phyloP scores from a whole-genome alignment of 1,139 yeast genomes.

The Candida labiduridarum region DNA sequence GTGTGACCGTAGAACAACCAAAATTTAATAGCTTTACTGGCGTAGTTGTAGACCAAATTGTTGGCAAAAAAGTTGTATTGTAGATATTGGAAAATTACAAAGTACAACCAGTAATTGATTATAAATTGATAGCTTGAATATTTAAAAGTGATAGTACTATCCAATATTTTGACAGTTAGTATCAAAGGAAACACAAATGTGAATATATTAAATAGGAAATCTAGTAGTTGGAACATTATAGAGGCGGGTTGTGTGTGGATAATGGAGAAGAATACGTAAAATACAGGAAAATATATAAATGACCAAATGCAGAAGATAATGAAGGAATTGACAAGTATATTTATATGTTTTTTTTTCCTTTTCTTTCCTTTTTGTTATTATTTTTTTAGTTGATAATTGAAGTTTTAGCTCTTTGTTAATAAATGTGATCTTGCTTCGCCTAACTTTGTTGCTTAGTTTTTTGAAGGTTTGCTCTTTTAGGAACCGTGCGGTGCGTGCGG shows the following conservation, averaged over 20 bases:
- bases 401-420: no score
- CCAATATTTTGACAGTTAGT: slow-evolving; percentile 16
- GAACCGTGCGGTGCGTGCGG: no score
- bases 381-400: no score
- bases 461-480: no score
- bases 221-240: slow-evolving; percentile 5
- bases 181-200: slow-evolving; percentile 16
- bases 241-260: not conserved
- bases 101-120: slow-evolving; percentile 19
- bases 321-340: not conserved
- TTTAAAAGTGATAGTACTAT: slow-evolving; percentile 11
- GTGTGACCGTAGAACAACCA: slow-evolving; percentile 17
- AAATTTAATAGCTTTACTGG: slow-evolving; percentile 1
- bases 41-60: slow-evolving; percentile 1
- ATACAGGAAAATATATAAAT: not conserved
- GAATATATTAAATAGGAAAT: slow-evolving; percentile 9
- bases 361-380: no score
- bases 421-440: no score
- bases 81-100: slow-evolving; percentile 9
- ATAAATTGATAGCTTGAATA: slow-evolving; percentile 14
- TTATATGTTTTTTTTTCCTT: slow-evolving; percentile 15
- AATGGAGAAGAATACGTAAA: not conserved
- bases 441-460: no score
- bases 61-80: not conserved
- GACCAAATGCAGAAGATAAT: not conserved